Conservation (phyloP, 352 stramenopile species). For the Phytophthora palmivora region DNA sequence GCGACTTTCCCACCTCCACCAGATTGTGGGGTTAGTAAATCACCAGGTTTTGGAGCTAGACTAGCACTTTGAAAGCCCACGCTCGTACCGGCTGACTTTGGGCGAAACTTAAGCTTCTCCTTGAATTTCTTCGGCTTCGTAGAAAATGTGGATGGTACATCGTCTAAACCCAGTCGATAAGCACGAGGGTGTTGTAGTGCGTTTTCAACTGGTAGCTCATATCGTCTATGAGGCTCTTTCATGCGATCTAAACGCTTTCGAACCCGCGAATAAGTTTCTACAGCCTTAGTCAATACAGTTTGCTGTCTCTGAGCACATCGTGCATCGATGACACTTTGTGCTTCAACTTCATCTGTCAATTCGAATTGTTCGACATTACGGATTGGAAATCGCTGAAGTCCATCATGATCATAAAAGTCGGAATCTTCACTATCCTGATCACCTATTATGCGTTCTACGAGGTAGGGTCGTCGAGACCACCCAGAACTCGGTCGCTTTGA, state of each 20-base stretch:
- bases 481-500: constrained; percentile 12
- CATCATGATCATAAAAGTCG: constrained; percentile 11
- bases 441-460: constrained; percentile 12
- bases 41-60: constrained; percentile 8
- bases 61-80: constrained; percentile 26
- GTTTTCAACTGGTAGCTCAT: constrained; percentile 62
- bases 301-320: constrained; percentile 41
- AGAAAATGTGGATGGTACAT: constrained; percentile 46
- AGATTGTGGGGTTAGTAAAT: constrained; percentile 11
- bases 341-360: constrained; percentile 13
- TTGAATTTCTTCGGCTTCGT: constrained; percentile 16
- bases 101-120: constrained; percentile 36
- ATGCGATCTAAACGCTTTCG: constrained; percentile 38
- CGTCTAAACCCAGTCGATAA: constrained; percentile 63
- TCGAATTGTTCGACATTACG: constrained; percentile 23
- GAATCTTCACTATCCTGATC: constrained; percentile 1
- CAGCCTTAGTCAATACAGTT: constrained; percentile 35
- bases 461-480: constrained; percentile 22
- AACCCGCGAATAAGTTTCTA: constrained; percentile 33
- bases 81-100: constrained; percentile 43
- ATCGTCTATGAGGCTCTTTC: constrained; percentile 54
- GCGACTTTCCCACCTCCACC: constrained; percentile 47
- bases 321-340: constrained; percentile 29
- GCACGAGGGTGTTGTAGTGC: constrained; percentile 36
- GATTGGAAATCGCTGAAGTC: constrained; percentile 42